These are phyloP conservation scores for Fraxinus excelsior DNA, from an alignment of 257 asterid genomes.

Conservation along the genomic window DNA sequence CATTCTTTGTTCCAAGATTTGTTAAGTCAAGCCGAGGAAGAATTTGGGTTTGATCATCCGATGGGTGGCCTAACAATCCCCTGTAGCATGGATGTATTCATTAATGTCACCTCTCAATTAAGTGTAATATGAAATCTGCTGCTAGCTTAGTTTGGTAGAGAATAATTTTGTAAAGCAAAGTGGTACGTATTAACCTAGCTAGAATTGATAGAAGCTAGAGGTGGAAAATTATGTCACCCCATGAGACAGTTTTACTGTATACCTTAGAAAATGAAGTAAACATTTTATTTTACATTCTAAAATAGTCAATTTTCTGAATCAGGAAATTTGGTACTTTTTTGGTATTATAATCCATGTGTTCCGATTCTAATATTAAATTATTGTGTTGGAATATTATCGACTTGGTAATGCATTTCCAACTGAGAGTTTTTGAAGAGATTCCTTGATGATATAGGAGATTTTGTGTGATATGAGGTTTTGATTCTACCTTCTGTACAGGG, in stretches of 20 bases:
- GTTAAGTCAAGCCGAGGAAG: conserved; percentile 42
- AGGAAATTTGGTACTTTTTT: background rate
- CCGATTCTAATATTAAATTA: background rate
- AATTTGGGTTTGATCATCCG: conserved; percentile 54
- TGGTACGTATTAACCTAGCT: background rate
- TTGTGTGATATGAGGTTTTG: background rate
- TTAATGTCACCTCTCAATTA: conserved; percentile 32
- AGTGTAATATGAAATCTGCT: conserved; percentile 16
- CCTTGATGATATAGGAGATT: background rate
- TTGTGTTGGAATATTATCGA: background rate
- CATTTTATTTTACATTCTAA: background rate
- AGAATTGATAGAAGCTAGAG: background rate
- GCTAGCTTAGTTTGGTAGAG: background rate
- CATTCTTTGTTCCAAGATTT: conserved; percentile 49
- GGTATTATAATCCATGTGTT: background rate
- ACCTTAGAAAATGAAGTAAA: background rate
- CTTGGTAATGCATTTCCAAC: background rate
- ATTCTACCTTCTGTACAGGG: background rate
- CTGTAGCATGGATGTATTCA: conserved; percentile 38
- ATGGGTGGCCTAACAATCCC: conserved; percentile 67
- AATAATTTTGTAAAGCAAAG: background rate
- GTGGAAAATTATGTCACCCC: background rate
- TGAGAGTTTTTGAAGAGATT: background rate
- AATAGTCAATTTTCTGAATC: background rate
- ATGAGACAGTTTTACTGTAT: background rate